Evolutionary conservation across 164 flowering plant species (phyloP), one percentile per base, ranked within the genome.

Genomic region (Umbilicus rupestris): DNA sequence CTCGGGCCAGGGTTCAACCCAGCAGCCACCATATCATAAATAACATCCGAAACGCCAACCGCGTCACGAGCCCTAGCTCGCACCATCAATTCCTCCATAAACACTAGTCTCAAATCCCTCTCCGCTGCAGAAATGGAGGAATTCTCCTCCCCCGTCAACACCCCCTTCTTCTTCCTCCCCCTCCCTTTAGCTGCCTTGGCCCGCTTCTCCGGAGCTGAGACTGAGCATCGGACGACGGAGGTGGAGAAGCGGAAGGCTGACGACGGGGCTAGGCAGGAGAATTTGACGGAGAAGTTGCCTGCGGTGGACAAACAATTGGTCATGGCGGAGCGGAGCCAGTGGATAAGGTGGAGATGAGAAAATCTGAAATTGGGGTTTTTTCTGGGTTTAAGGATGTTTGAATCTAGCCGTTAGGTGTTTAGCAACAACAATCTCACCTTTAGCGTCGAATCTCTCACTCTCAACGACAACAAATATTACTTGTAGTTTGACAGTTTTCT

Each of bases 71-170:
- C 75, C 65, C 97, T 70, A 3, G 96, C 92, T 1, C 85, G 81
- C 65, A 52, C 78, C 96, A 87, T 93, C 49, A 93, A 72, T 76
- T 88, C 97, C 79, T 93, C 98, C 98, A 93, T 93, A 82, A 93
- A 93, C 2, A 81, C 67, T 29, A 87, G 70, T 47, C 97, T 76
- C 74, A 93, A 80, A 12, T 79, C 78, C 69, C 77, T 86, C 86
- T 93, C 98, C 19, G 78, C 78, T n/a, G 82, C 75, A 20, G 93
- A 82, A 63, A 60, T 66, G 67, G 71, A 58, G 20, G 71, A 65
- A 7, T 73, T 49, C 24, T 71, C 78, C 1, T 74, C 73, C 16
- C 73, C 73, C 45, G 71, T 74, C 4, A 71, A 49, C 65, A 72
- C 68, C 41, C 71, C 68, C 70, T 68, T 75, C 65, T 69, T 73